Percentiles rank a stretch among this genome's conserved stretches.
These are phyloP conservation scores for Vararia minispora DNA, from an alignment of 768 basidiomycete species.

Conservation along the genomic window DNA sequence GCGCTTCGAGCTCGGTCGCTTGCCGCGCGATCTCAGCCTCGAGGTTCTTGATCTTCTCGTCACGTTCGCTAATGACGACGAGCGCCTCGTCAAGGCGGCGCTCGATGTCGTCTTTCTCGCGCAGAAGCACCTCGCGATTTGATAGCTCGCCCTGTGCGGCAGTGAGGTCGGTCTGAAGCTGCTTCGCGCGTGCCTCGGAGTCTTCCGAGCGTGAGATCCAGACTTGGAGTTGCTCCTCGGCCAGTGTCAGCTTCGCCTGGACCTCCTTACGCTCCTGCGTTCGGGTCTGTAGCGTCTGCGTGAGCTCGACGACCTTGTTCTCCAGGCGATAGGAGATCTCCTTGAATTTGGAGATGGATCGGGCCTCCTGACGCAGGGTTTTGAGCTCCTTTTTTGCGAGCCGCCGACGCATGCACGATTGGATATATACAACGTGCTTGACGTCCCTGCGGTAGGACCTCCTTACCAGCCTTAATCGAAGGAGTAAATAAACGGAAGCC, in stretches of 20 bases:
- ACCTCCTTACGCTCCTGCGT: conserved; percentile 87
- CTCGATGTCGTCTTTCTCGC: conserved; percentile 71
- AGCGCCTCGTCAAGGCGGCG: conserved; percentile 68
- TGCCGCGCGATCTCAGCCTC: conserved; percentile 68
- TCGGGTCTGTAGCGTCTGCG: conserved; percentile 83
- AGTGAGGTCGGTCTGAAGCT: conserved; percentile 59
- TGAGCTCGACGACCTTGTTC: conserved; percentile 99
- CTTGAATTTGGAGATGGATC: conserved; percentile 96
- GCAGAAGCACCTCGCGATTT: conserved; percentile 64
- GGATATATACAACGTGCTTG: conserved; percentile 68
- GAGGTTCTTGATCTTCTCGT: conserved; percentile 70
- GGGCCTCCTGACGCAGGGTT: conserved; percentile 78
- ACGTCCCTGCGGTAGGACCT: conserved; percentile 49
- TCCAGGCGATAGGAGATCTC: conserved; percentile 96
- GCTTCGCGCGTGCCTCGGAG: conserved; percentile 59
- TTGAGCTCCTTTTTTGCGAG: conserved; percentile 81
- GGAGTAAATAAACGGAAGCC: background rate
- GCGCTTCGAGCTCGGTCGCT: conserved; percentile 63
- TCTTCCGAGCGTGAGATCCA: conserved; percentile 89
- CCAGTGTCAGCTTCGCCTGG: conserved; percentile 56
- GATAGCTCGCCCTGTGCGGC: conserved; percentile 59
- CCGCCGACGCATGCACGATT: conserved; percentile 86
- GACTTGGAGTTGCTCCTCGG: conserved; percentile 78
- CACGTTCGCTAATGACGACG: conserved; percentile 68
- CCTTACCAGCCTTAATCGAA: conserved; percentile 36